Evolutionary conservation across 768 basidiomycete genomes (phyloP).

Genomic region (Pleurotus cornucopiae): DNA sequence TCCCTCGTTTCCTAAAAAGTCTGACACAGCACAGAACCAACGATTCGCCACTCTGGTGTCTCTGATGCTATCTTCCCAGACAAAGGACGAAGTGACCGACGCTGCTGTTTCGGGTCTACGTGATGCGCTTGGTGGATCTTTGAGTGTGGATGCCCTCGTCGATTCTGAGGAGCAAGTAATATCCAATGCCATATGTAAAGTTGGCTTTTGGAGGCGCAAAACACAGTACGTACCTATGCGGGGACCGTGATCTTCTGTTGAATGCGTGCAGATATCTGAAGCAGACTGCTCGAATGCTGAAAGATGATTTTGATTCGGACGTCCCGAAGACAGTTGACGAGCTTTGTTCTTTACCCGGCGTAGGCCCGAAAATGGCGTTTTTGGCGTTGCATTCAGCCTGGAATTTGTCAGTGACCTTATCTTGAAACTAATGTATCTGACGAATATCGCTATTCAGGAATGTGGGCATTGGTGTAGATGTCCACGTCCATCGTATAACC

Average conservation of each 20-base stretch:
- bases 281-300: slow-evolving; percentile 63
- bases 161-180: slow-evolving; percentile 60
- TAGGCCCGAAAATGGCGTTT: slow-evolving; percentile 97
- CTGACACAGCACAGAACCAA: slow-evolving; percentile 50
- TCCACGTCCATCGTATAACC: slow-evolving; percentile 94
- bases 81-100: slow-evolving; percentile 87
- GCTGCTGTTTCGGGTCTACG: slow-evolving; percentile 76
- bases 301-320: slow-evolving; percentile 74
- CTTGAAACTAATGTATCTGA: neutral
- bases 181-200: slow-evolving; percentile 76
- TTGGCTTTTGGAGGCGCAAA: slow-evolving; percentile 91
- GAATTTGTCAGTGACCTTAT: slow-evolving; percentile 55
- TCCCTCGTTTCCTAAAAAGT: neutral
- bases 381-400: slow-evolving; percentile 80
- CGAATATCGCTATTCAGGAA: slow-evolving; percentile 45
- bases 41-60: slow-evolving; percentile 86
- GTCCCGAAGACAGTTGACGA: slow-evolving; percentile 88
- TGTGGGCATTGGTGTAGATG: slow-evolving; percentile 91
- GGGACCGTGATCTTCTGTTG: neutral
- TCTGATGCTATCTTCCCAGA: slow-evolving; percentile 94
- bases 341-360: slow-evolving; percentile 82
- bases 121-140: slow-evolving; percentile 66
- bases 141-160: slow-evolving; percentile 70
- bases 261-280: slow-evolving; percentile 58
- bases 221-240: slow-evolving; percentile 50